phyloP scores from a whole-genome alignment of 169 alveolate species.

The Toxoplasma gondii region DNA sequence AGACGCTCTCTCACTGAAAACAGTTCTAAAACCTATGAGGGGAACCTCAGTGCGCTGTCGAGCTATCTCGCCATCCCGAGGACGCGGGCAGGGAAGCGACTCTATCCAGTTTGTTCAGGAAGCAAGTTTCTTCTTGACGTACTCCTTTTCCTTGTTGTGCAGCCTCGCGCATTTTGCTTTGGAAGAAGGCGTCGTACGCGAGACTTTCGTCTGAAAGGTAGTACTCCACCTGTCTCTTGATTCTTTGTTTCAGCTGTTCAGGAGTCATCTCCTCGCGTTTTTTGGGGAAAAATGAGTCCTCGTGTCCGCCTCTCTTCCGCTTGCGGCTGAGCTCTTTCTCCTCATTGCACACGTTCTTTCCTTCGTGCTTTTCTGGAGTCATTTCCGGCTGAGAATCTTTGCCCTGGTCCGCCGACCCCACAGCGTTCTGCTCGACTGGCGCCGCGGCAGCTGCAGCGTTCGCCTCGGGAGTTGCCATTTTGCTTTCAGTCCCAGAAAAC shows the following conservation, averaged over 20 bases:
- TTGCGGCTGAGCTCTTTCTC: neutral
- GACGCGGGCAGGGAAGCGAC: no score
- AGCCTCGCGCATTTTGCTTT: slow-evolving; percentile 55
- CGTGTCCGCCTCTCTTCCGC: neutral
- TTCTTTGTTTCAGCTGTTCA: slow-evolving; percentile 22
- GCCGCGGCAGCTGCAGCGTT: neutral
- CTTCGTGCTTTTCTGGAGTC: neutral
- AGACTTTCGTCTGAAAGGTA: slow-evolving; percentile 48
- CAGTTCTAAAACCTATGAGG: no score
- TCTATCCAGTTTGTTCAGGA: no score
- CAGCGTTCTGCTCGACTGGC: neutral
- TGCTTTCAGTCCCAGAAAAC: neutral
- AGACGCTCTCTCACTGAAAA: no score
- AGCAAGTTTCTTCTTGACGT: neutral
- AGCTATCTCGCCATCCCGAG: no score
- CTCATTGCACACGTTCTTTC: neutral
- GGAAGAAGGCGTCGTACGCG: slow-evolving; percentile 45
- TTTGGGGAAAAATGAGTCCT: neutral
- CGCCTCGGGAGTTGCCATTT: neutral
- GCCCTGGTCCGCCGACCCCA: neutral
- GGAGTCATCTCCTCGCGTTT: slow-evolving; percentile 41
- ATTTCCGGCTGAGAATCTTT: neutral
- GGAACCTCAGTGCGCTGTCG: no score
- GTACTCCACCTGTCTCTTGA: slow-evolving; percentile 57
- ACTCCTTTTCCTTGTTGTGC: slow-evolving; percentile 61